Conservation (phyloP, 2,329 filamentous ascomycete species). For the Parastagonospora nodorum region DNA sequence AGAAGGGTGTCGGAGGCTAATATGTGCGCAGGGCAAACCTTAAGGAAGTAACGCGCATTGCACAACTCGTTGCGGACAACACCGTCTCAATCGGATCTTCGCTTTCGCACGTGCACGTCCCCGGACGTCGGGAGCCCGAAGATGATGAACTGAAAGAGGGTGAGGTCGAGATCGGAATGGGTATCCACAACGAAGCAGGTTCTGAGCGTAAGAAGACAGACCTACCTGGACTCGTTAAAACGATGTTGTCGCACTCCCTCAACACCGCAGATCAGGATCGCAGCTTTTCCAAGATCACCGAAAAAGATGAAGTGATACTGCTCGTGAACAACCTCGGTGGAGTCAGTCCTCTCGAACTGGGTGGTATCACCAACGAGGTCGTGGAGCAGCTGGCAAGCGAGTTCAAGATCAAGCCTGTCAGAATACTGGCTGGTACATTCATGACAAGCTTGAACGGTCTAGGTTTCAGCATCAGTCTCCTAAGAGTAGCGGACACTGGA, state of each 20-base stretch:
- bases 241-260: slow-evolving; percentile 69
- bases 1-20: slow-evolving; percentile 6
- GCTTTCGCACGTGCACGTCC: slow-evolving; percentile 90
- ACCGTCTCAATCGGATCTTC: slow-evolving; percentile 85
- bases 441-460: slow-evolving; percentile 75
- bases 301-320: slow-evolving; percentile 67
- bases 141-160: slow-evolving; percentile 63
- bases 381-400: slow-evolving; percentile 62
- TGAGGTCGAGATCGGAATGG: slow-evolving; percentile 73
- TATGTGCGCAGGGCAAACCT: slow-evolving; percentile 52
- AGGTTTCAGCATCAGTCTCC: slow-evolving; percentile 71
- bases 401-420: slow-evolving; percentile 65
- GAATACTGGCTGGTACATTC: slow-evolving; percentile 69
- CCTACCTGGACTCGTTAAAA: slow-evolving; percentile 54
- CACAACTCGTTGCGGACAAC: slow-evolving; percentile 73
- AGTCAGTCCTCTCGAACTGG: slow-evolving; percentile 73
- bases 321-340: slow-evolving; percentile 78
- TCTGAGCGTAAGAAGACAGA: slow-evolving; percentile 50
- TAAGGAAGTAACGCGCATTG: slow-evolving; percentile 73
- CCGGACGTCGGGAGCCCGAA: slow-evolving; percentile 68
- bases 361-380: slow-evolving; percentile 72
- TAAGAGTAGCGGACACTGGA: slow-evolving; percentile 66
- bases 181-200: slow-evolving; percentile 71
- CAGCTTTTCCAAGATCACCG: slow-evolving; percentile 68
- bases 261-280: slow-evolving; percentile 68